Percentiles rank a stretch among this genome's conserved stretches.
Conservation (phyloP, 2,329 filamentous ascomycete species). For the Pezicula neosporulosa region DNA sequence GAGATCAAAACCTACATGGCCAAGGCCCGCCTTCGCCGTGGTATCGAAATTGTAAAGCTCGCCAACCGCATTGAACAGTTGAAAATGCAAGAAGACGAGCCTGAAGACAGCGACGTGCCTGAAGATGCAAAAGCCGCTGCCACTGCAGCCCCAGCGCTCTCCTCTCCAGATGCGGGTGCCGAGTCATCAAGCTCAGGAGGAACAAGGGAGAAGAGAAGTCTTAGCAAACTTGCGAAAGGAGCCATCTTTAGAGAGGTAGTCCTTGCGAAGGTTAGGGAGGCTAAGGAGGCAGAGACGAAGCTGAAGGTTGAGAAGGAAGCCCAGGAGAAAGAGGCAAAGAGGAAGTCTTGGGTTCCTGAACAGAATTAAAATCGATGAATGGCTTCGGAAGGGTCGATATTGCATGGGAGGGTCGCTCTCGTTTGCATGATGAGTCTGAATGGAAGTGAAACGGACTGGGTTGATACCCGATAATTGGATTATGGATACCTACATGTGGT, state of each 20-base stretch:
- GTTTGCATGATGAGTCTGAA: too few species aligned
- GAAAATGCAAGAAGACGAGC: constrained; percentile 89
- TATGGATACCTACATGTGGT: too few species aligned
- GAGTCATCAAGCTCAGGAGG: constrained; percentile 4
- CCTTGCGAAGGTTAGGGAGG: constrained; percentile 86
- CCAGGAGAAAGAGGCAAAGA: constrained; percentile 22
- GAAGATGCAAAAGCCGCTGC: constrained; percentile 54
- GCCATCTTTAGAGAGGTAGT: constrained; percentile 94
- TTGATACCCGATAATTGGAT: too few species aligned
- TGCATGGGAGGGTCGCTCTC: too few species aligned
- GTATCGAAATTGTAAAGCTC: constrained; percentile 94
- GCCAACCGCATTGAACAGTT: constrained; percentile 93
- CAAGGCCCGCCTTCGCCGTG: constrained; percentile 84
- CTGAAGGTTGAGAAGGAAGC: constrained; percentile 52
- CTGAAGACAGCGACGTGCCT: constrained; percentile 58
- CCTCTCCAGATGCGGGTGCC: constrained; percentile 9
- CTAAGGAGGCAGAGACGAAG: constrained; percentile 81
- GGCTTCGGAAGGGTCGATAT: too few species aligned
- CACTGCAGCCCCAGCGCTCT: constrained; percentile 32
- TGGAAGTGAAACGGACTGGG: too few species aligned
- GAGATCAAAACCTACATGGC: constrained; percentile 95
- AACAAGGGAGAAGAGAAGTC: constrained; percentile 34
- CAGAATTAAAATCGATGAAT: neutral
- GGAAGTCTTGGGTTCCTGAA: constrained; percentile 9
- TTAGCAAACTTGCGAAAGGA: constrained; percentile 51